Conservation (phyloP, 441 rosid genomes). For the Euphorbia corollata region DNA sequence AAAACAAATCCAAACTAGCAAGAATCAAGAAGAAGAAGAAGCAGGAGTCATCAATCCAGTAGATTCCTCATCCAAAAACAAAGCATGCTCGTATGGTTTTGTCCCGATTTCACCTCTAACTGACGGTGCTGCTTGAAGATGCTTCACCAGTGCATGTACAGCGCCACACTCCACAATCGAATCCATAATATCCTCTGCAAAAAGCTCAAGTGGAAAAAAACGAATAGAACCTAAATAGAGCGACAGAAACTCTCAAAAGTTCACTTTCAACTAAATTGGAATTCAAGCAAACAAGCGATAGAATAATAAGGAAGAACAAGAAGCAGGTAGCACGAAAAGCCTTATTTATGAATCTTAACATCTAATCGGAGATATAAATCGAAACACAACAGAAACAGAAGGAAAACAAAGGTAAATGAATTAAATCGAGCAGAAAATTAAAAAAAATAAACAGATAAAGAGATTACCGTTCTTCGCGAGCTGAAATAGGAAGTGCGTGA, state of each 20-base stretch:
- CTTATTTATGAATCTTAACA: not conserved
- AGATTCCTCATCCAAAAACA: constrained; percentile 34
- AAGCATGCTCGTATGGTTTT: constrained; percentile 63
- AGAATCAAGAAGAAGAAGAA: constrained; percentile 23
- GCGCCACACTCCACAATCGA: constrained; percentile 82
- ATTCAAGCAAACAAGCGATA: not conserved
- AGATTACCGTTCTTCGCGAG: constrained; percentile 76
- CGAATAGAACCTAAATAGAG: not conserved
- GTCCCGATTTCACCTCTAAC: constrained; percentile 33
- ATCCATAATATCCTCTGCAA: constrained; percentile 78
- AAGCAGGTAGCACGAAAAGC: not conserved
- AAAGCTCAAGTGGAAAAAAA: constrained; percentile 13
- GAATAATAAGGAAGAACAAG: not conserved
- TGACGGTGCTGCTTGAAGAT: constrained; percentile 57
- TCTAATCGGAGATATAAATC: not conserved
- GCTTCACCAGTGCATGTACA: constrained; percentile 73
- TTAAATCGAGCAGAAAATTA: not conserved
- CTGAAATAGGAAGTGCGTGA: constrained; percentile 73
- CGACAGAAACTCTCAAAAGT: not conserved
- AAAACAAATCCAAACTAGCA: not conserved
- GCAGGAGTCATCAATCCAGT: constrained; percentile 26
- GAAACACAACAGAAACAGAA: no score
- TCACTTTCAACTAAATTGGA: not conserved
- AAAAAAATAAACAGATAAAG: not conserved
- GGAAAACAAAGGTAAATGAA: not conserved